Conservation (phyloP, 179 eudicot species). For the Silene noctiflora region DNA sequence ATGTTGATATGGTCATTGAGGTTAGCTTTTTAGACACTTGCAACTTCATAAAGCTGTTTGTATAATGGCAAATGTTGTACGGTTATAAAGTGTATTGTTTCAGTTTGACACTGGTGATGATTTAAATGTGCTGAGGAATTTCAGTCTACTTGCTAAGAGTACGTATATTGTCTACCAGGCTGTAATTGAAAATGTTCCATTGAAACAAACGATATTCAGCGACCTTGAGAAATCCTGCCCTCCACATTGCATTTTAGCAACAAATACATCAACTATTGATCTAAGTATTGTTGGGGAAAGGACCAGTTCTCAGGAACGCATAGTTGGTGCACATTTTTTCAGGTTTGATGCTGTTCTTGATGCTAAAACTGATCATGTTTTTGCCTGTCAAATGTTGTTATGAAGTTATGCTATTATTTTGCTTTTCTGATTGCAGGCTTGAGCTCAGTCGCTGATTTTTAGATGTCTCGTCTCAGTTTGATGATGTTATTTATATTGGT, state of each 20-base stretch:
- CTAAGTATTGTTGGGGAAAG: conserved; percentile 67
- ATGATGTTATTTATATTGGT: background rate
- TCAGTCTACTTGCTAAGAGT: conserved; percentile 14
- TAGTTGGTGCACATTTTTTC: conserved; percentile 94
- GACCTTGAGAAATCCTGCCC: conserved; percentile 85
- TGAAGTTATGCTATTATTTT: background rate
- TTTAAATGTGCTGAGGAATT: background rate
- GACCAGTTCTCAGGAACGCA: conserved; percentile 71
- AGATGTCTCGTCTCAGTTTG: background rate
- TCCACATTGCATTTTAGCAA: conserved; percentile 89
- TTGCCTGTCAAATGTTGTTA: background rate
- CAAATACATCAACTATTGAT: conserved; percentile 93
- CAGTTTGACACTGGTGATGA: background rate
- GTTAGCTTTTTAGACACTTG: conserved; percentile 33
- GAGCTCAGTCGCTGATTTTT: background rate
- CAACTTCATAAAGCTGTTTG: background rate
- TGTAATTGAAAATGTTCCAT: conserved; percentile 65
- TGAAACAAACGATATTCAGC: conserved; percentile 75
- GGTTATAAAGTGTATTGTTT: background rate
- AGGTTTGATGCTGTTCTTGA: conserved; percentile 43
- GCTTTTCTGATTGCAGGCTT: background rate
- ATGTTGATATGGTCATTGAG: conserved; percentile 98
- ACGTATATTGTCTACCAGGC: conserved; percentile 53
- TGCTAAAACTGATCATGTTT: background rate
- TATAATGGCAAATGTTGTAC: background rate